Evolutionary conservation across 371 early-diverging fungal genomes (phyloP).

Genomic region (Mucor lusitanicus): DNA sequence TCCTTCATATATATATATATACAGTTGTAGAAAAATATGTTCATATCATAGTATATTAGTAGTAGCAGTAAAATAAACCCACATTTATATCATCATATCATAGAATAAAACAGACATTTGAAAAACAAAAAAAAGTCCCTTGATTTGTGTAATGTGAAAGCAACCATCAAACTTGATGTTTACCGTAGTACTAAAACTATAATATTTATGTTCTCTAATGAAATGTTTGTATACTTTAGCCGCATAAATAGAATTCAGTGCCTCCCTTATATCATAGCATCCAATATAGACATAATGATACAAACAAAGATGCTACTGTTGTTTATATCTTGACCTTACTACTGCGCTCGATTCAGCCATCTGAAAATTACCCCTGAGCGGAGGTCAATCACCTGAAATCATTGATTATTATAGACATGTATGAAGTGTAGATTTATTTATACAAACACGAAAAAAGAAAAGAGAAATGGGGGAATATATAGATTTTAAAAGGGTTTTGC

Average conservation of each 20-base stretch:
- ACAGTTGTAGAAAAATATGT: neutral
- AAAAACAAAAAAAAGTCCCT: neutral
- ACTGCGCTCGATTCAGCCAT: too few relatives aligned
- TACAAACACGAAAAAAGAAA: neutral
- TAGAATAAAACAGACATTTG: neutral
- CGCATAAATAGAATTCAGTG: neutral
- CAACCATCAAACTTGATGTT: neutral
- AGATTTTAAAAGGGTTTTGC: slow-evolving; percentile 13
- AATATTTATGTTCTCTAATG: neutral
- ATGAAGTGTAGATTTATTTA: too few relatives aligned
- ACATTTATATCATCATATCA: neutral
- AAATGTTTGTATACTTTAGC: neutral
- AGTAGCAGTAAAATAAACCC: neutral
- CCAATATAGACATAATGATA: neutral
- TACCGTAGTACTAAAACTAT: neutral
- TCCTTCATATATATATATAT: neutral
- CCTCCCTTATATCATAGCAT: too few relatives aligned
- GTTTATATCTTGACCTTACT: too few relatives aligned
- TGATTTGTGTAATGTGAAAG: neutral
- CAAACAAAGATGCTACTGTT: neutral
- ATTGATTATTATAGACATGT: too few relatives aligned
- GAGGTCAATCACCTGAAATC: too few relatives aligned
- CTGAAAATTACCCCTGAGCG: too few relatives aligned
- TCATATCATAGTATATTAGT: neutral
- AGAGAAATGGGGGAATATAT: neutral